Evolutionary conservation across 306 rosid genomes (phyloP).

Genomic region (Acacia acuminata): DNA sequence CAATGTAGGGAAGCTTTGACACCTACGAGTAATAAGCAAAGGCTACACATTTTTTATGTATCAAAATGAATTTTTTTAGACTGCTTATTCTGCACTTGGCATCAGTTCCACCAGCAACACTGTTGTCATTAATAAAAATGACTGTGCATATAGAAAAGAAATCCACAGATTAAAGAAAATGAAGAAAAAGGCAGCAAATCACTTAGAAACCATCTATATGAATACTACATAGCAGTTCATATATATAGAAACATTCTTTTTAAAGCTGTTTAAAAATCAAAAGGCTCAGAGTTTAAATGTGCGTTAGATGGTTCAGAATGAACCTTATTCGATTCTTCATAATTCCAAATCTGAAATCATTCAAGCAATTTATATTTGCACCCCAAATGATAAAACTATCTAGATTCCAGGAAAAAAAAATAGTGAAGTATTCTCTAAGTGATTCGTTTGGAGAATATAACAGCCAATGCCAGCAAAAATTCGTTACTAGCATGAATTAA

Average conservation of each 20-base stretch:
- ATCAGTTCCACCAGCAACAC: neutral
- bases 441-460: constrained; percentile 1
- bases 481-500: neutral
- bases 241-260: neutral
- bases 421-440: neutral
- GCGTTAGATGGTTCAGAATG: neutral
- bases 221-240: neutral
- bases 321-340: neutral
- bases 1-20: neutral
- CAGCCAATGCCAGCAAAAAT: constrained; percentile 34
- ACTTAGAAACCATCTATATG: constrained; percentile 2
- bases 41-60: neutral
- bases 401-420: neutral
- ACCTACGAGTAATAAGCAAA: neutral
- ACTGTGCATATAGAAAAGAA: neutral
- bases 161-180: constrained; percentile 8
- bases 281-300: neutral
- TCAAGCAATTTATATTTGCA: neutral
- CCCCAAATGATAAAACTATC: neutral
- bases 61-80: neutral
- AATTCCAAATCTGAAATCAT: neutral
- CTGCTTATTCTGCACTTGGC: constrained; percentile 12
- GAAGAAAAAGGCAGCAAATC: constrained; percentile 17
- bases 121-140: neutral
- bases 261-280: neutral